Evolutionary conservation across 2,329 filamentous ascomycete species (phyloP).

Genomic region (Clonostachys rhizophaga): DNA sequence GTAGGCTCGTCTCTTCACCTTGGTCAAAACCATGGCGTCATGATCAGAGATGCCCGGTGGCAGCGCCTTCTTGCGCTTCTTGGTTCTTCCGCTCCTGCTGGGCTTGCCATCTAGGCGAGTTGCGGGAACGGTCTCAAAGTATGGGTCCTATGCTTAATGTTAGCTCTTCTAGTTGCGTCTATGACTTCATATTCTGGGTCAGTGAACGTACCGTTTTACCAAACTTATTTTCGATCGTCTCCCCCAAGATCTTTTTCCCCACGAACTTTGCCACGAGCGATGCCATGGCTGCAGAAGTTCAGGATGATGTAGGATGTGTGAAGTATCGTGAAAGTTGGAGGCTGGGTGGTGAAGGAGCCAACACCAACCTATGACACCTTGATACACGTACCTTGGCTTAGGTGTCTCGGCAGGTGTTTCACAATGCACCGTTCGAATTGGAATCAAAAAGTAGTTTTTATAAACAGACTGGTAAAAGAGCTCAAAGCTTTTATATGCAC

Average conservation of each 20-base stretch:
- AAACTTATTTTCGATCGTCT: slow-evolving; percentile 52
- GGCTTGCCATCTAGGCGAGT: slow-evolving; percentile 63
- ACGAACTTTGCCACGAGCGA: slow-evolving; percentile 47
- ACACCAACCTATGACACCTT: no score
- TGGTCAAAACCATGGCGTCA: slow-evolving; percentile 77
- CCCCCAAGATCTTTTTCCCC: slow-evolving; percentile 51
- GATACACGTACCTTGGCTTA: no score
- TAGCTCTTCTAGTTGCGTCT: not conserved
- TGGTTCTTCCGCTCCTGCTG: slow-evolving; percentile 55
- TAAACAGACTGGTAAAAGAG: no score
- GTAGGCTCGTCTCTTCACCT: slow-evolving; percentile 82
- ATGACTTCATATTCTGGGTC: not conserved
- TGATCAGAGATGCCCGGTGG: slow-evolving; percentile 78
- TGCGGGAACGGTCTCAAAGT: slow-evolving; percentile 78
- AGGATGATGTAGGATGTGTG: no score
- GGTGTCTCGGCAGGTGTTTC: no score
- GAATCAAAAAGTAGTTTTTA: no score
- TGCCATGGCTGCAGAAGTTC: slow-evolving; percentile 34
- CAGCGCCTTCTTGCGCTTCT: slow-evolving; percentile 80
- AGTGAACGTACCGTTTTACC: slow-evolving; percentile 43
- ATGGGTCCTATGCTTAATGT: slow-evolving; percentile 65
- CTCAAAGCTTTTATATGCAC: no score
- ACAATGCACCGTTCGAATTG: no score
- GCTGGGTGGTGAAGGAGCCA: no score
- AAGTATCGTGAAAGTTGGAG: no score